Base-by-base conservation (phyloP, 108 stramenopile species). In the Pseudonitzschia multiseries region DNA sequence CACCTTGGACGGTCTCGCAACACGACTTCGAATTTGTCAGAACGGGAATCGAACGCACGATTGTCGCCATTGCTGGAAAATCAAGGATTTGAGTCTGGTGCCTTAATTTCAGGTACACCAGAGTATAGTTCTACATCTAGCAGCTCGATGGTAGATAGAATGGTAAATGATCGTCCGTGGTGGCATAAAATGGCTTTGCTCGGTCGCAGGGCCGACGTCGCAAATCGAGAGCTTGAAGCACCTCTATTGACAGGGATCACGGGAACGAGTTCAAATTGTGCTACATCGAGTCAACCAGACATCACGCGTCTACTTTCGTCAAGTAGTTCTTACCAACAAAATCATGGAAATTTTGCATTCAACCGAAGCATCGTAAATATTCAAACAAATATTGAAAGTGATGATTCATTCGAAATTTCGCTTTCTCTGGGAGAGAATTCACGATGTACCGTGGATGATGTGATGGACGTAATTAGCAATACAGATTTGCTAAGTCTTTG, bases 391-490 rank as follows among this genome's bases (percentile, higher is more conserved):
- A 51, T 71, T 40, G 69, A 68, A 12, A 68, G 73, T 26, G 70
- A 70, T 46, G 48, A 69, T 20, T 72, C 82, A 14, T 83, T 83
- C 64, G 74, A 74, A 57, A 78, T 83, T 10, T 73, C 69, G 27
- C 62, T 67, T 48, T 27, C 43, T 9, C 54, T 83, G 52, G 57
- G 62, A 48, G 57, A 26, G 10, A 46, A 24, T 43, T 56, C 32
- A 10, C 61, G 33, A 21, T 62, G 33, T 40, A 68, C 68, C 0
- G 68, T 80, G 46, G 50, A 80, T 48, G 79, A 80, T 41, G 83
- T 83, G 9, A 84, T 89, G 51, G 86, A 86, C 29, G 66, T 91
- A 26, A 41, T 91, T 36, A 81, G 81, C 40, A 87, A 91, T 72
- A 70, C 87, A 5, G 79, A 87, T 8, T 42, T 84, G 31, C 71